phyloP scores from a whole-genome alignment of 768 basidiomycete species.

The Suillus weaverae region DNA sequence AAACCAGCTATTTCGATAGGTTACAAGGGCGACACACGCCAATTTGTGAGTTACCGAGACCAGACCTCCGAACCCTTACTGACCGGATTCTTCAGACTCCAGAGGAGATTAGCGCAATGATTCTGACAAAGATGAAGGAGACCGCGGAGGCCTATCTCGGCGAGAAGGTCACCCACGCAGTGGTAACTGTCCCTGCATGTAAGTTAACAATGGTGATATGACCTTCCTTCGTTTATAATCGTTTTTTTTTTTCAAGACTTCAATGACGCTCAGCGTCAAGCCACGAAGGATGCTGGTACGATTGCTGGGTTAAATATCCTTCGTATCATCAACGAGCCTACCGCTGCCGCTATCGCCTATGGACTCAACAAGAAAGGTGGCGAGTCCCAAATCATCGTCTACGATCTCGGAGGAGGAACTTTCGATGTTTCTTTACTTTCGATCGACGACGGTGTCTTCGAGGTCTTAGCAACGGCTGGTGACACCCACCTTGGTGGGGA shows the following conservation, averaged over 20 bases:
- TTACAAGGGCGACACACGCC: constrained; percentile 75
- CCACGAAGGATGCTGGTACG: constrained; percentile 96
- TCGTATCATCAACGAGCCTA: constrained; percentile 98
- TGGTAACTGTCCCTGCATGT: constrained; percentile 98
- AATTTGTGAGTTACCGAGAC: constrained; percentile 65
- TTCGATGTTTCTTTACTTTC: constrained; percentile 97
- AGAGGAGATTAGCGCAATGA: constrained; percentile 95
- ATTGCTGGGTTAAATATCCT: constrained; percentile 94
- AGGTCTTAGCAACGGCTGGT: constrained; percentile 88
- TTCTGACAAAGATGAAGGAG: constrained; percentile 98
- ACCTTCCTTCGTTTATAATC: constrained; percentile 15
- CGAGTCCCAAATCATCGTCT: constrained; percentile 95
- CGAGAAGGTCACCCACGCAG: constrained; percentile 93
- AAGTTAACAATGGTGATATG: constrained; percentile 23
- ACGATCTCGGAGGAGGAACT: constrained; percentile 97
- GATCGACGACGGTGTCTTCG: constrained; percentile 92
- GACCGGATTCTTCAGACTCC: constrained; percentile 58
- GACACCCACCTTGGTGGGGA: constrained; percentile 95
- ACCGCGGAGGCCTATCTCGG: constrained; percentile 98
- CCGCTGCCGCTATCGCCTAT: constrained; percentile 96
- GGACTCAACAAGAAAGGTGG: constrained; percentile 95
- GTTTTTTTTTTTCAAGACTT: constrained; percentile 54
- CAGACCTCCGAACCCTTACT: neutral
- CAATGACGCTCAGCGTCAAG: constrained; percentile 99
- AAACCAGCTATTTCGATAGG: constrained; percentile 80